Evolutionary conservation across 805 yeast species (phyloP).

Genomic region (Yarrowia sp.): DNA sequence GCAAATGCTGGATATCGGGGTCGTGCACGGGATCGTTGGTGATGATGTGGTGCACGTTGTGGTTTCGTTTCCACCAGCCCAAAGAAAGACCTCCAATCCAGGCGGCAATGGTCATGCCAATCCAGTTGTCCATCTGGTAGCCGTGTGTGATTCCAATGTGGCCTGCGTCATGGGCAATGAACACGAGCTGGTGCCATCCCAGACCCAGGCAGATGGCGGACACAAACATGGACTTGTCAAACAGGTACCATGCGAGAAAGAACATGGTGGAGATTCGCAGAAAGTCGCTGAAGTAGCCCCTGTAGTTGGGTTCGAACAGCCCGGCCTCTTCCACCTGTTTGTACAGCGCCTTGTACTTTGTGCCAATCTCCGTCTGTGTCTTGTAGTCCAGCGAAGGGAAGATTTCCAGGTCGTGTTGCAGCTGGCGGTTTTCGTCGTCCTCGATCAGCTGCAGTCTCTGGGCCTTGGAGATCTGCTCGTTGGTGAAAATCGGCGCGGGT

Average conservation of each 20-base stretch:
- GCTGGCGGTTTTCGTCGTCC: constrained; percentile 63
- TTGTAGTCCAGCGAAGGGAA: constrained; percentile 71
- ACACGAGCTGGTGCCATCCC: constrained; percentile 89
- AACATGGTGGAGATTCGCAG: constrained; percentile 65
- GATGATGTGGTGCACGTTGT: constrained; percentile 88
- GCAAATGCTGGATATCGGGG: constrained; percentile 92
- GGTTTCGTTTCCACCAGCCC: constrained; percentile 96
- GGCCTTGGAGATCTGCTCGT: constrained; percentile 54
- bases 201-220: constrained; percentile 74
- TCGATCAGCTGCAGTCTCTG: constrained; percentile 49
- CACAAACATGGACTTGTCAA: constrained; percentile 53
- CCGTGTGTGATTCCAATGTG: constrained; percentile 84
- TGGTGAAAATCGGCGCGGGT: constrained; percentile 35
- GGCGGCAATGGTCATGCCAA: constrained; percentile 77
- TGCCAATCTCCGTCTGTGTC: constrained; percentile 66
- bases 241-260: constrained; percentile 57
- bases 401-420: constrained; percentile 60
- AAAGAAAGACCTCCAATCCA: constrained; percentile 86
- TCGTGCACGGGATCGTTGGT: constrained; percentile 95
- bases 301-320: constrained; percentile 73
- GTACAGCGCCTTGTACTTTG: constrained; percentile 68
- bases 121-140: constrained; percentile 74
- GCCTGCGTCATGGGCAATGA: constrained; percentile 90
- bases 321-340: constrained; percentile 61
- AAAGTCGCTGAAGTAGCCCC: constrained; percentile 73